These are phyloP conservation scores for Thelonectria rubi DNA, from an alignment of 2,329 filamentous ascomycete genomes.

Conservation along the genomic window DNA sequence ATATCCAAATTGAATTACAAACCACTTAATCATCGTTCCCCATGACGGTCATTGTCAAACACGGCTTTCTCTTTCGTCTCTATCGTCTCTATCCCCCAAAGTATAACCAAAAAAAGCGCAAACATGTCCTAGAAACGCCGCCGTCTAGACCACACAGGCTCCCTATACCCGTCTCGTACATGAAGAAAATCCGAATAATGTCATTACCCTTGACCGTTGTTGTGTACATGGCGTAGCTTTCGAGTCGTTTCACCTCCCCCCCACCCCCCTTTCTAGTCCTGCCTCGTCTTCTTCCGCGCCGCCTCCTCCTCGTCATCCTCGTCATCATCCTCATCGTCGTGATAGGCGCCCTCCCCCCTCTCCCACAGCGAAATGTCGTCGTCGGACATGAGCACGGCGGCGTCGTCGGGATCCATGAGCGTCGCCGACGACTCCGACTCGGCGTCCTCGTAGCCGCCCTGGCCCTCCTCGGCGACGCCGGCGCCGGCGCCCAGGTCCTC, in stretches of 20 bases:
- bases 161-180: conserved; percentile 2
- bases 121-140: conserved; percentile 33
- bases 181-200: conserved; percentile 6
- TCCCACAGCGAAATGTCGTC: conserved; percentile 69
- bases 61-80: conserved; percentile 11
- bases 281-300: conserved; percentile 17
- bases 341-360: conserved; percentile 48
- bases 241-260: background rate
- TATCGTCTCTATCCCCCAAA: conserved; percentile 13
- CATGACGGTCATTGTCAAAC: conserved; percentile 1
- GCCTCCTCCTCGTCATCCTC: conserved; percentile 36
- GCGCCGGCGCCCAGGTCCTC: conserved; percentile 50
- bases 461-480: conserved; percentile 44
- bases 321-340: conserved; percentile 48
- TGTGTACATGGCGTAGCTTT: conserved; percentile 13
- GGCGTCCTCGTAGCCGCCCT: conserved; percentile 53
- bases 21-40: conserved; percentile 1
- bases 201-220: conserved; percentile 13
- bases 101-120: conserved; percentile 12
- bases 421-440: conserved; percentile 52
- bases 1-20: conserved; percentile 35
- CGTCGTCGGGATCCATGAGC: conserved; percentile 58
- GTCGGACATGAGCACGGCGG: conserved; percentile 65
- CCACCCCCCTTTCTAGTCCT: conserved; percentile 10
- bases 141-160: conserved; percentile 31